Percentiles rank a stretch among this genome's conserved stretches.
Evolutionary conservation across 2,329 filamentous ascomycete species (phyloP).

Genomic region (Zarea fungicola): DNA sequence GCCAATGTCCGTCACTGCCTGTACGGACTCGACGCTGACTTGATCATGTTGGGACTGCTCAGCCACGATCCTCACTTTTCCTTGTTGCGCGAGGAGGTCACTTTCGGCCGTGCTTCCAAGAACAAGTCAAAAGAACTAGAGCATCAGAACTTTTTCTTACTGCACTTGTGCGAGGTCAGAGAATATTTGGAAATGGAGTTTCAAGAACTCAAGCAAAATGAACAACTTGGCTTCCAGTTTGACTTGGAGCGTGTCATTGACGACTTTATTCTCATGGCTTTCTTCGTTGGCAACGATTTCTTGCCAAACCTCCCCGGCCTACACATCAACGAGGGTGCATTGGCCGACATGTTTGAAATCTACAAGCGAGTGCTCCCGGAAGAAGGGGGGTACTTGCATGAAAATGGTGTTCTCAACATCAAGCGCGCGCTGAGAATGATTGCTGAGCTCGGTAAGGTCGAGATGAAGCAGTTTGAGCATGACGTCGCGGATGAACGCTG

Average conservation of each 20-base stretch:
- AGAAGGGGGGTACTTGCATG: slow-evolving; percentile 92
- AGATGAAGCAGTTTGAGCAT: slow-evolving; percentile 86
- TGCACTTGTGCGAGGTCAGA: slow-evolving; percentile 95
- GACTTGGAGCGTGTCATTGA: slow-evolving; percentile 96
- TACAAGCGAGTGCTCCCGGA: slow-evolving; percentile 88
- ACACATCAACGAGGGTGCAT: slow-evolving; percentile 96
- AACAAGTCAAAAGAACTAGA: slow-evolving; percentile 93
- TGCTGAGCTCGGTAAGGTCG: slow-evolving; percentile 79
- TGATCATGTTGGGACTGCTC: slow-evolving; percentile 96
- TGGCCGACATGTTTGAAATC: slow-evolving; percentile 94
- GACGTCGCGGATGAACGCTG: slow-evolving; percentile 86
- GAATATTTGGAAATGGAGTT: slow-evolving; percentile 98
- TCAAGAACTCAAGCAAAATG: slow-evolving; percentile 77
- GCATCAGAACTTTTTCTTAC: slow-evolving; percentile 96
- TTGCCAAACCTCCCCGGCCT: slow-evolving; percentile 91
- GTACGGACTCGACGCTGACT: slow-evolving; percentile 92
- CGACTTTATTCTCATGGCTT: slow-evolving; percentile 99
- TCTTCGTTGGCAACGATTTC: slow-evolving; percentile 99
- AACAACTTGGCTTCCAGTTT: slow-evolving; percentile 69
- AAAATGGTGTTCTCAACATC: slow-evolving; percentile 87
- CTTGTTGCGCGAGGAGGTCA: slow-evolving; percentile 93
- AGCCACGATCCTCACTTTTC: slow-evolving; percentile 99
- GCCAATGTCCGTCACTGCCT: slow-evolving; percentile 93
- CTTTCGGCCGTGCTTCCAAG: slow-evolving; percentile 83
- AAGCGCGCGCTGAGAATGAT: slow-evolving; percentile 71